Evolutionary conservation across 305 asterid genomes (phyloP).

Genomic region (Fraxinus dipetala): DNA sequence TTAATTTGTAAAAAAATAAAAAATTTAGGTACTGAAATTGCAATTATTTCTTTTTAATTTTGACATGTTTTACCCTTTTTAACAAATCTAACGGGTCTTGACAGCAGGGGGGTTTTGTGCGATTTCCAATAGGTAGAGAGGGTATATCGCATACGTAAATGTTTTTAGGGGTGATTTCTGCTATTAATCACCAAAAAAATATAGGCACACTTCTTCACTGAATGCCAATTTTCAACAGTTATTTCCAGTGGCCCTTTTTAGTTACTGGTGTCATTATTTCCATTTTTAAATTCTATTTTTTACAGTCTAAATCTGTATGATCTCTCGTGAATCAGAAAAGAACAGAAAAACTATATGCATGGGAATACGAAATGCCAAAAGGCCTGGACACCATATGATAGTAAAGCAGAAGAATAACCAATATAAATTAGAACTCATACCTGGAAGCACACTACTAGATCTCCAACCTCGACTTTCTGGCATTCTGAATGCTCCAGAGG

Average conservation of each 20-base stretch:
- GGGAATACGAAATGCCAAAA: background rate
- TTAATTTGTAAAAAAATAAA: too few relatives aligned
- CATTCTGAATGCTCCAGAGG: conserved; percentile 83
- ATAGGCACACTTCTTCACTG: background rate
- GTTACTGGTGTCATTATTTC: background rate
- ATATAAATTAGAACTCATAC: conserved; percentile 33
- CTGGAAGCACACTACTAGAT: conserved; percentile 81
- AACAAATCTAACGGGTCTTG: too few relatives aligned
- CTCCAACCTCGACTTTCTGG: conserved; percentile 63
- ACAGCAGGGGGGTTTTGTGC: too few relatives aligned
- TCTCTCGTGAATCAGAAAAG: background rate
- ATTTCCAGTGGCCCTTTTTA: background rate
- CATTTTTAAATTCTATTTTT: background rate
- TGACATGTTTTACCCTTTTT: too few relatives aligned
- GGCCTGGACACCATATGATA: background rate
- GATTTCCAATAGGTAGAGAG: too few relatives aligned
- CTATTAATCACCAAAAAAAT: background rate
- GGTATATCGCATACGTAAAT: too few relatives aligned
- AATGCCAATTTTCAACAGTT: background rate
- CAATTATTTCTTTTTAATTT: too few relatives aligned
- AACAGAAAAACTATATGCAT: background rate
- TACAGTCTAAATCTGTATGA: background rate
- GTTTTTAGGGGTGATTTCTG: too few relatives aligned
- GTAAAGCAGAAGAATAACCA: background rate
- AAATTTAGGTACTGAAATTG: too few relatives aligned